Evolutionary conservation across 2,329 filamentous ascomycete species (phyloP).

Genomic region (Diaporthe citri): DNA sequence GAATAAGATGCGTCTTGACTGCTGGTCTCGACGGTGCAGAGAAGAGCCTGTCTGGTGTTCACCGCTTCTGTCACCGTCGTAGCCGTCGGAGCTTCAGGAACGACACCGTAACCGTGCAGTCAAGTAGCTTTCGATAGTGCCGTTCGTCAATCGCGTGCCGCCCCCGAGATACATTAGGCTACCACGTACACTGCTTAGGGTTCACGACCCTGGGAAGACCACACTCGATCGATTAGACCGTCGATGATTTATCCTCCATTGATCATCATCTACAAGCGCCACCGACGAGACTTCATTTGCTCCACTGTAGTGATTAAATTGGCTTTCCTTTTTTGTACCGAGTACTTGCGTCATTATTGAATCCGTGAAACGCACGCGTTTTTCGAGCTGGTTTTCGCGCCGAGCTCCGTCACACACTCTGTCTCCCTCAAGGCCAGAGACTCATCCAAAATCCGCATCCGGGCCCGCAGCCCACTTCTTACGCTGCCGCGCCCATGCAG

Average conservation of each 20-base stretch:
- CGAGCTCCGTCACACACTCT: slow-evolving; percentile 4
- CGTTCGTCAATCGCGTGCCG: slow-evolving; percentile 11
- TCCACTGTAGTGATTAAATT: slow-evolving; percentile 24
- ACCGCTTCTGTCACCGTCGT: not conserved
- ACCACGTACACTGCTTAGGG: not conserved
- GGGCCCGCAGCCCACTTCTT: not conserved
- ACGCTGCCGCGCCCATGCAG: not conserved
- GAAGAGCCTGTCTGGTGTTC: not conserved
- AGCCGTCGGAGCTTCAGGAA: not conserved
- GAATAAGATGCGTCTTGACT: not conserved
- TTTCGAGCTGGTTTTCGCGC: not conserved
- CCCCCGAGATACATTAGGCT: not conserved
- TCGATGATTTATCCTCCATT: not conserved
- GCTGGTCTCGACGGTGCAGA: not conserved
- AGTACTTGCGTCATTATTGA: not conserved
- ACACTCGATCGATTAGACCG: not conserved
- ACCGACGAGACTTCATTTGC: slow-evolving; percentile 23
- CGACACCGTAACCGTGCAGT: not conserved
- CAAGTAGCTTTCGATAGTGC: not conserved
- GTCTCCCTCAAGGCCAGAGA: not conserved
- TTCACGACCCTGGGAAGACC: not conserved
- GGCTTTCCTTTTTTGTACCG: not conserved
- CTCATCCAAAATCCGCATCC: not conserved
- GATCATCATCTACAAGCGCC: slow-evolving; percentile 6
- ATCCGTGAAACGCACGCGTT: slow-evolving; percentile 16